phyloP scores from a whole-genome alignment of 2,329 filamentous ascomycete species.

The Myrmaecium sp. region DNA sequence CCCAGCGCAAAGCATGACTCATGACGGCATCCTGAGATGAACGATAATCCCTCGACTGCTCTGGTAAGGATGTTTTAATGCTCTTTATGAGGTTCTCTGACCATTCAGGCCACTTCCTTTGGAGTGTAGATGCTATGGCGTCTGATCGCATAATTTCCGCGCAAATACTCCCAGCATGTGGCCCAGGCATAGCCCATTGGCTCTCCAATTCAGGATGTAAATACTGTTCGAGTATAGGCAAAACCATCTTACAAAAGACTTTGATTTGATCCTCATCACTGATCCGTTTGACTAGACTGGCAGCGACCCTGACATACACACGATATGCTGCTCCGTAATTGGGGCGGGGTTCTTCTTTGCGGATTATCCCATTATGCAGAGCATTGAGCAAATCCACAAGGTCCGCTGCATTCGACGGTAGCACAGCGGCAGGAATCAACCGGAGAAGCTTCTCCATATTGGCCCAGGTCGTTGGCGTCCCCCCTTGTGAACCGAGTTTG shows the following conservation, averaged over 20 bases:
- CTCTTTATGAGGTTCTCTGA: conserved; percentile 43
- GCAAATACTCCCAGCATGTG: conserved; percentile 21
- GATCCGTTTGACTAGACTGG: conserved; percentile 24
- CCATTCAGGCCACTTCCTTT: conserved; percentile 45
- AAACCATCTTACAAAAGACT: conserved; percentile 29
- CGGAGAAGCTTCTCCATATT: conserved; percentile 45
- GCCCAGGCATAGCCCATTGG: conserved; percentile 33
- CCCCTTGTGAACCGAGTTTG: conserved; percentile 70
- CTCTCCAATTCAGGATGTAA: conserved; percentile 29
- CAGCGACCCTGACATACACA: conserved; percentile 51
- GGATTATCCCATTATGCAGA: conserved; percentile 52
- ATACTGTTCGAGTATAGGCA: conserved; percentile 38
- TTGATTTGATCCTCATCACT: conserved; percentile 27
- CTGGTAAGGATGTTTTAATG: conserved; percentile 61
- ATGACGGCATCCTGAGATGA: conserved; percentile 54
- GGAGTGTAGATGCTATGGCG: conserved; percentile 31
- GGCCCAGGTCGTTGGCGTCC: conserved; percentile 55
- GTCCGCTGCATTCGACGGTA: conserved; percentile 37
- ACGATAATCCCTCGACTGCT: conserved; percentile 61
- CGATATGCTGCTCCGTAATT: conserved; percentile 57
- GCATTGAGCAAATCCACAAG: conserved; percentile 47
- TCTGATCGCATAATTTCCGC: conserved; percentile 24
- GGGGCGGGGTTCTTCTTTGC: conserved; percentile 55
- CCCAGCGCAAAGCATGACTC: conserved; percentile 45
- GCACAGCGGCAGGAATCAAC: conserved; percentile 34